A percentile compares a stretch with the other conserved stretches of the same genome.
Conservation (phyloP, 1,284 basidiomycete genomes). For the Trametes polyzona region DNA sequence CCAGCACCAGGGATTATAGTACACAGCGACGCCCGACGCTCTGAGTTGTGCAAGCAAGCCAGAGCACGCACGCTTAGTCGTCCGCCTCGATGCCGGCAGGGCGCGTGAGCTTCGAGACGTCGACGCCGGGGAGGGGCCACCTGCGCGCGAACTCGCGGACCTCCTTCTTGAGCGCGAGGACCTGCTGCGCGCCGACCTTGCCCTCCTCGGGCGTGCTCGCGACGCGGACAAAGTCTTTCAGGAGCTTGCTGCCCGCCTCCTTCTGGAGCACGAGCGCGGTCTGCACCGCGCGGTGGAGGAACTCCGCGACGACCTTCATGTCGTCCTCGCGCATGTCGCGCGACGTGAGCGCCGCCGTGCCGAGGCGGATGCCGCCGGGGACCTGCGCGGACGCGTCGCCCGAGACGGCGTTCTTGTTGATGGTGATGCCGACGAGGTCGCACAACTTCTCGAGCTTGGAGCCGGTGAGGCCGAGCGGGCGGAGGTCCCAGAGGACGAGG, state of each 20-base stretch:
- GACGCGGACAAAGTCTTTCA: constrained; percentile 94
- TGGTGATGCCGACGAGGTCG: constrained; percentile 94
- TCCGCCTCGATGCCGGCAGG: constrained; percentile 73
- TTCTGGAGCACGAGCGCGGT: constrained; percentile 88
- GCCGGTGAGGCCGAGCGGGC: constrained; percentile 94
- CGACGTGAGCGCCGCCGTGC: constrained; percentile 93
- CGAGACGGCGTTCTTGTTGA: constrained; percentile 97
- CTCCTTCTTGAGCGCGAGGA: constrained; percentile 75
- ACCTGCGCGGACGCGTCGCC: constrained; percentile 95
- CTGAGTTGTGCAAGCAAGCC: not conserved
- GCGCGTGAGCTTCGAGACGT: constrained; percentile 62
- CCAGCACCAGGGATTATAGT: constrained; percentile 7
- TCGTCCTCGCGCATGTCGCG: constrained; percentile 92
- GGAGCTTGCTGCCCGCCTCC: constrained; percentile 92
- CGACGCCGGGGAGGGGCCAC: constrained; percentile 95
- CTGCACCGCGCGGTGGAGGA: constrained; percentile 93
- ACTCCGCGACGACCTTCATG: constrained; percentile 86
- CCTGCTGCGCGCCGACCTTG: constrained; percentile 72
- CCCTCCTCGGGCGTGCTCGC: constrained; percentile 75
- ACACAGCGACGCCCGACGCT: constrained; percentile 10
- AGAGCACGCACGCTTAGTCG: constrained; percentile 14
- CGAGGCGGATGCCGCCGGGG: constrained; percentile 97
- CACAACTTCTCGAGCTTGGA: constrained; percentile 99
- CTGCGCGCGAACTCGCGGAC: constrained; percentile 80
- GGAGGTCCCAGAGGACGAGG: constrained; percentile 96